Evolutionary conservation across 2,329 filamentous ascomycete species (phyloP), one percentile per base, ranked within the genome.

Genomic region (Fusarium sp.): DNA sequence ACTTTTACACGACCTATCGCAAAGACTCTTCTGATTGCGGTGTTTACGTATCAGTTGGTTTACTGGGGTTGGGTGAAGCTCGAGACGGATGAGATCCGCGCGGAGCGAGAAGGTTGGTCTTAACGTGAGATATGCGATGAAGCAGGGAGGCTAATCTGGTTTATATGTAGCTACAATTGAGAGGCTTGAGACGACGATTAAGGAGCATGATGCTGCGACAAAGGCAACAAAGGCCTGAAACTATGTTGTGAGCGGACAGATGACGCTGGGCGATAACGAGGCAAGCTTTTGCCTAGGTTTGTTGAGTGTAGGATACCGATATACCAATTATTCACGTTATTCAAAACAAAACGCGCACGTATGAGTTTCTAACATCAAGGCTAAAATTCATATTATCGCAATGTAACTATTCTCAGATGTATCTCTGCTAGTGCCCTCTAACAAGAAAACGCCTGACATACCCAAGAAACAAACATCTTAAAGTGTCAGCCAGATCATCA

Each of bases 41-140:
- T 94, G 57, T 89, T 93, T 75, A 91, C 90, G 3, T 96, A 95
- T 78, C 93, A 96, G 80, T 74, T 92, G n/a, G 80, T 86, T 16
- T 95, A 94, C 80, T 93, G 88, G 82, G 82, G 81, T 16, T 96
- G 93, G 93, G 77, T 88, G 37, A 92, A 91, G 79, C 83, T 95
- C 50, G 92, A 94, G 78, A 86, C 87, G 33, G 85, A 92, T 55
- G 93, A 96, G 80, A 83, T 87, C 58, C 89, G 86, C 75, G 81
- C 82, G 21, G 83, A 89, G 43, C 87, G 86, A 71, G 80, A 86
- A 70, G 85, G 89, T 91, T 74, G 61, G 82, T 75, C 20, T 8
- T 47, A 8, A 56, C 15, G 20, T 58, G 62, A 16, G 3, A 39
- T 44, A 28, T 43, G 42, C 26, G 16, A 55, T 15, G 23, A 24